Evolutionary conservation across 2,329 filamentous ascomycete species (phyloP), one percentile per base, ranked within the genome.

Genomic region (Lasiodiplodia sp.): DNA sequence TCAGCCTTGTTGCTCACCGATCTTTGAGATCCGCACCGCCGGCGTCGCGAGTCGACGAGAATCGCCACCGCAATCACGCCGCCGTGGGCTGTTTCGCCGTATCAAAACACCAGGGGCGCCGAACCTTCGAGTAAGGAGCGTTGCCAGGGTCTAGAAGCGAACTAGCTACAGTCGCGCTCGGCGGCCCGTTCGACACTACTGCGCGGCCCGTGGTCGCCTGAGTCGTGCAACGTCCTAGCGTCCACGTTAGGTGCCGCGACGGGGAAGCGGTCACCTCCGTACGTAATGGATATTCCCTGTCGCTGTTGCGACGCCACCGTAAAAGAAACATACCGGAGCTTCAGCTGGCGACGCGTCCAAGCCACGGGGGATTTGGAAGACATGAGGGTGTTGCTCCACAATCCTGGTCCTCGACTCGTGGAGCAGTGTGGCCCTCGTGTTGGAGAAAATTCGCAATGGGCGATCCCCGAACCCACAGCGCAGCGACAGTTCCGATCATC

Each of bases 31-130:
- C 58, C 58, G 38, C 7, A 2, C 16, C 3, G 37, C 23, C 38
- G 38, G 57, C 4, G 14, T 38, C 23, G 6, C 40, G 58, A 34
- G 8, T 23, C 44, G 40, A 11, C 58, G 58, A 63, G 58, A 63
- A n/a, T 51, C 58, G 58, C 58, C 58, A 63, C 58, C 40, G 40
- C 58, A 63, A 37, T 63, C 58, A 63, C 58, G 58, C 44, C 44
- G 58, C 40, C 44, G 58, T 63, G 58, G 58, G 58, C 58, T 63
- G 58, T 49, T 63, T 63, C 18, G 58, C 51, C 57, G 57, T 60
- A 47, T 60, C 57, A 47, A 47, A 16, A 44, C 38, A 34, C 58
- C 58, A 63, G 44, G 58, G 58, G 57, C 40, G 40, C 51, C 58
- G 58, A 63, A 63, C 11, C 14, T 63, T 63, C 58, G 40, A 63